These are phyloP conservation scores for Claviceps humidiphila DNA, from an alignment of 2,329 filamentous ascomycete genomes.

Conservation along the genomic window DNA sequence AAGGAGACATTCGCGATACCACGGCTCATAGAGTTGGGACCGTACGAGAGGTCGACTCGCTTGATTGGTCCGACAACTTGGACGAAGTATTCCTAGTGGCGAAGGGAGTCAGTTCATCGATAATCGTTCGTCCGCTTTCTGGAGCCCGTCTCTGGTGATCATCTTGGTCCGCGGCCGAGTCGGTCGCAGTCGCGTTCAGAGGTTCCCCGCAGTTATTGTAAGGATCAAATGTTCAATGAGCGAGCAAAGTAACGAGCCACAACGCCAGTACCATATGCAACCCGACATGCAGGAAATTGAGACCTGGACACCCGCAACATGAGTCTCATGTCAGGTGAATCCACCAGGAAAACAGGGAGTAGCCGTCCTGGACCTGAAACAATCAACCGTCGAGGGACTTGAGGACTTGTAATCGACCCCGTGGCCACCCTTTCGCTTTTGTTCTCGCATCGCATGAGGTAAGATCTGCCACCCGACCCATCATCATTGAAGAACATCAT, in stretches of 20 bases:
- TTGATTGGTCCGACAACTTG: constrained; percentile 83
- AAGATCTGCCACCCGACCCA: background rate
- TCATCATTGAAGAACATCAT: background rate
- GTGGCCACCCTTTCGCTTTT: background rate
- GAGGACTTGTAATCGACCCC: background rate
- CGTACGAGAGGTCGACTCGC: constrained; percentile 83
- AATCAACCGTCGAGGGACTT: background rate
- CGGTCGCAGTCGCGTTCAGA: background rate
- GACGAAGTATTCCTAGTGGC: constrained; percentile 85
- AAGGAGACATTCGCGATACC: constrained; percentile 89
- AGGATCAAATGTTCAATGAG: background rate
- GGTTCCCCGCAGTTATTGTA: background rate
- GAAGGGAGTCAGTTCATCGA: constrained; percentile 53
- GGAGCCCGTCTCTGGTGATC: constrained; percentile 16
- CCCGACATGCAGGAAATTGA: background rate
- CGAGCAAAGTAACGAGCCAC: constrained; percentile 9
- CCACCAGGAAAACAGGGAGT: background rate
- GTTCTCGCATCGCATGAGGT: background rate
- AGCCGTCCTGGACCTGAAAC: background rate
- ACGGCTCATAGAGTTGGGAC: constrained; percentile 79
- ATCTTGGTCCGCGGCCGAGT: constrained; percentile 14
- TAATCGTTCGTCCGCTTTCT: constrained; percentile 11
- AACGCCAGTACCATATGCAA: background rate
- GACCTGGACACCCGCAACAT: background rate
- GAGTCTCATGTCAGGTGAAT: background rate